Percentiles rank a stretch among this genome's conserved stretches.
Conservation (phyloP, 2,329 filamentous ascomycete genomes). For the Sclerotinia glacialis region DNA sequence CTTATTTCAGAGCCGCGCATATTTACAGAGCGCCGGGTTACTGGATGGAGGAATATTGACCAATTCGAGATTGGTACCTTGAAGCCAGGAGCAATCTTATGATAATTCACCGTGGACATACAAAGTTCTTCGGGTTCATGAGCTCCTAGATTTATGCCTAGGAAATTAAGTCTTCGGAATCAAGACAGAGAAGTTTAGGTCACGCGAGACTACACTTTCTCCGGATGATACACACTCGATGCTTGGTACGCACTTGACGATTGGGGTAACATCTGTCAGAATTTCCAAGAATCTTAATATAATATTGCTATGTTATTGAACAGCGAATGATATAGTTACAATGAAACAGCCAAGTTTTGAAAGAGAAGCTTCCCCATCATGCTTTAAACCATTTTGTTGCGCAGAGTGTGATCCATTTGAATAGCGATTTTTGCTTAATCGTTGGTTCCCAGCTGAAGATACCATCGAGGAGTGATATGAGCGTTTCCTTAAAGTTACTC, state of each 20-base stretch:
- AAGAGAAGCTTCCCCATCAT: not conserved
- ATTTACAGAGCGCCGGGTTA: not conserved
- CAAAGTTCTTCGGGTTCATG: not conserved
- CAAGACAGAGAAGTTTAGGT: not conserved
- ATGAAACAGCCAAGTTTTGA: not conserved
- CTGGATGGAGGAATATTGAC: too few species aligned
- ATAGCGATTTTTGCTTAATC: not conserved
- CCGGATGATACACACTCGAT: not conserved
- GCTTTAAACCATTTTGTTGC: not conserved
- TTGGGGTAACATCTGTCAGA: too few species aligned
- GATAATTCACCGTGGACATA: not conserved
- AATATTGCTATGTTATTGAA: not conserved
- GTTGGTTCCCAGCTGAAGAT: not conserved
- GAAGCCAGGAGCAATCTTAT: not conserved
- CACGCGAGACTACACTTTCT: too few species aligned
- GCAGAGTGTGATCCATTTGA: not conserved
- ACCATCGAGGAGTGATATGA: not conserved
- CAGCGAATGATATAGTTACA: too few species aligned
- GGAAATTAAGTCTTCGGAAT: not conserved
- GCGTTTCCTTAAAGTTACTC: not conserved
- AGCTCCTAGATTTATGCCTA: not conserved
- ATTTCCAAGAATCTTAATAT: not conserved
- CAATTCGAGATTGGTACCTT: not conserved
- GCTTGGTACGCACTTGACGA: not conserved
- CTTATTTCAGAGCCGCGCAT: not conserved